Percentiles rank a stretch among this genome's conserved stretches.
These are phyloP conservation scores for Saccharomycopsis malanga DNA, from an alignment of 805 yeast genomes.

Conservation along the genomic window DNA sequence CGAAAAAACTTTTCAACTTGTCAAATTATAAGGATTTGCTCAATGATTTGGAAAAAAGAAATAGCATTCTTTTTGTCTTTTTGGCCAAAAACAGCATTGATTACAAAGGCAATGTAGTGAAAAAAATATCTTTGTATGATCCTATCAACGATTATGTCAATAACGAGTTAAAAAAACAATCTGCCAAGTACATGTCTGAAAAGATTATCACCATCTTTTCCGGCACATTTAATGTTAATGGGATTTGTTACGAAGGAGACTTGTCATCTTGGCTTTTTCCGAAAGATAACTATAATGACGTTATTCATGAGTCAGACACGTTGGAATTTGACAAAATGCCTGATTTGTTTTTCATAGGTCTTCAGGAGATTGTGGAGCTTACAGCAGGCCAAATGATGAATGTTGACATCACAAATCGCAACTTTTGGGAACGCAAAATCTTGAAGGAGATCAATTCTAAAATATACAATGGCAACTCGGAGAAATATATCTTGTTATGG, in stretches of 20 bases:
- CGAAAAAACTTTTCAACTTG: constrained; percentile 19
- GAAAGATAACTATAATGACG: constrained; percentile 10
- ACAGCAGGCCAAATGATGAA: constrained; percentile 77
- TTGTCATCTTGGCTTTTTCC: constrained; percentile 79
- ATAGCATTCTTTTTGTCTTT: constrained; percentile 6
- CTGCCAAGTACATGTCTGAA: constrained; percentile 49
- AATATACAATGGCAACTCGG: constrained; percentile 27
- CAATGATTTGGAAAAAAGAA: constrained; percentile 19
- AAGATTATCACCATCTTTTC: constrained; percentile 59
- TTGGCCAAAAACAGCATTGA: constrained; percentile 16
- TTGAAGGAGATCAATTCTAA: constrained; percentile 38
- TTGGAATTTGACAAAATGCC: constrained; percentile 33
- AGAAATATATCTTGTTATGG: constrained; percentile 51
- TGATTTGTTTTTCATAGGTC: constrained; percentile 74
- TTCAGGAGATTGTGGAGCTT: constrained; percentile 85
- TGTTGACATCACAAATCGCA: constrained; percentile 56
- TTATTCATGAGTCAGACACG: not conserved
- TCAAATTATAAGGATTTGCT: constrained; percentile 19
- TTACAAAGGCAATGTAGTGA: constrained; percentile 7
- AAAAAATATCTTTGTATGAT: constrained; percentile 42
- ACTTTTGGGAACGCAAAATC: constrained; percentile 61
- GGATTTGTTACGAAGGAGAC: constrained; percentile 51
- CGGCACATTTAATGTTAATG: constrained; percentile 87
- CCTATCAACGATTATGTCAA: constrained; percentile 81
- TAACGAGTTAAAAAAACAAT: constrained; percentile 48